phyloP scores from a whole-genome alignment of 192 early-diverging fungal species.

The Entomortierella beljakovae region DNA sequence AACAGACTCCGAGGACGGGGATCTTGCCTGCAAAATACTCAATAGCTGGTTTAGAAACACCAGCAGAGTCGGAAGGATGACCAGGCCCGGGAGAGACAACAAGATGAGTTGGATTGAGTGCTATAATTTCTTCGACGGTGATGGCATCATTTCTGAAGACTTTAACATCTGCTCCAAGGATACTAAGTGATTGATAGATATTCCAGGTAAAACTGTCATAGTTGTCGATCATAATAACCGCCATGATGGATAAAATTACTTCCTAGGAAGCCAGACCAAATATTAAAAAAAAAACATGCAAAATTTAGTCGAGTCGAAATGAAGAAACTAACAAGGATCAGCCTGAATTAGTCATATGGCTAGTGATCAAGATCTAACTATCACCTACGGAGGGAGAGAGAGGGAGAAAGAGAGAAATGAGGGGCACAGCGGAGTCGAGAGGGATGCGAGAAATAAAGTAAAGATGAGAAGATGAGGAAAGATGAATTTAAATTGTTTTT shows the following conservation, averaged over 20 bases:
- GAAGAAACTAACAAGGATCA: too few relatives aligned
- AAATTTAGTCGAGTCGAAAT: background rate
- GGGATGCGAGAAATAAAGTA: too few relatives aligned
- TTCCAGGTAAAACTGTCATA: conserved; percentile 99
- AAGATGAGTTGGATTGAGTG: conserved; percentile 90
- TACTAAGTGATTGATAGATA: conserved; percentile 94
- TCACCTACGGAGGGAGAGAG: too few relatives aligned
- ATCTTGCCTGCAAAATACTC: conserved; percentile 91
- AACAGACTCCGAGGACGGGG: conserved; percentile 96
- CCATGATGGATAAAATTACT: conserved; percentile 48
- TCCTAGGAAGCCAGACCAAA: background rate
- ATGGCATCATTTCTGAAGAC: conserved; percentile 97
- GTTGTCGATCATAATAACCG: conserved; percentile 93
- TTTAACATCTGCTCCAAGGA: conserved; percentile 90
- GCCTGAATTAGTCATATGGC: too few relatives aligned
- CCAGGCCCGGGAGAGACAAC: conserved; percentile 98
- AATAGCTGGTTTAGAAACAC: conserved; percentile 91
- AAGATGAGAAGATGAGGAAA: background rate
- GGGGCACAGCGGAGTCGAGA: too few relatives aligned
- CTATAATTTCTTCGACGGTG: conserved; percentile 84
- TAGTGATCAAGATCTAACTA: too few relatives aligned
- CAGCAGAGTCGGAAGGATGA: conserved; percentile 89
- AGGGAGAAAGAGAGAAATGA: too few relatives aligned
- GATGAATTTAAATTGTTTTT: background rate
- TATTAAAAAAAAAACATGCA: background rate